Conservation (phyloP, 176 grass and related monocot species). For the Avena insularis region DNA sequence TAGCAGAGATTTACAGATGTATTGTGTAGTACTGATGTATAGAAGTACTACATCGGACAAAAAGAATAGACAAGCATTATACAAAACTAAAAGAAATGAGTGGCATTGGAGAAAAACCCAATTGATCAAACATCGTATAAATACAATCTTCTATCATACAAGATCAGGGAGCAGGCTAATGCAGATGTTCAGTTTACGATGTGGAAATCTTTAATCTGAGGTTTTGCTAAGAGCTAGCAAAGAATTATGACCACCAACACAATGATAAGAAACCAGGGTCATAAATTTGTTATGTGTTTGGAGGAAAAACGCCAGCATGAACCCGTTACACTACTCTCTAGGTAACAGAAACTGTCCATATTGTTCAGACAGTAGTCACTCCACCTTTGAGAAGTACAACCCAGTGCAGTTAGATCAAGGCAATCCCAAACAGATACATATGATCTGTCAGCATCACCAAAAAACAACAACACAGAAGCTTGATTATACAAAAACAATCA, state of each 20-base stretch:
- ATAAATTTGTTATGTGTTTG: not conserved
- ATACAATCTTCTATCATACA: not conserved
- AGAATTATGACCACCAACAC: not conserved
- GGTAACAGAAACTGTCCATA: not conserved
- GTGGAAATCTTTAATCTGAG: constrained; percentile 6
- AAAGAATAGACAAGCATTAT: not conserved
- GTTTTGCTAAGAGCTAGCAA: not conserved
- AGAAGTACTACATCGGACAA: not conserved
- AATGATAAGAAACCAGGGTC: not conserved
- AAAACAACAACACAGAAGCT: constrained; percentile 3
- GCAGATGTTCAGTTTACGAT: not conserved
- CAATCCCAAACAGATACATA: constrained; percentile 6
- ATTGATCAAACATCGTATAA: constrained; percentile 6
- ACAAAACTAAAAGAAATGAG: not conserved
- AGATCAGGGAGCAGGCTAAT: not conserved
- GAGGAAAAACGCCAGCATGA: not conserved
- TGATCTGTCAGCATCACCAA: not conserved
- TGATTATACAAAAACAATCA: not conserved
- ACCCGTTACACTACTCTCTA: not conserved
- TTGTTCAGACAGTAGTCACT: not conserved
- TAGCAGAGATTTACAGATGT: not conserved
- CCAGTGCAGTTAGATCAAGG: not conserved
- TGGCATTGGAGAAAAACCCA: not conserved
- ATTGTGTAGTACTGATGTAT: not conserved
- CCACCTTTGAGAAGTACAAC: not conserved